These are phyloP conservation scores for Parastagonospora avenae DNA, from an alignment of 2,329 filamentous ascomycete species.

Conservation along the genomic window DNA sequence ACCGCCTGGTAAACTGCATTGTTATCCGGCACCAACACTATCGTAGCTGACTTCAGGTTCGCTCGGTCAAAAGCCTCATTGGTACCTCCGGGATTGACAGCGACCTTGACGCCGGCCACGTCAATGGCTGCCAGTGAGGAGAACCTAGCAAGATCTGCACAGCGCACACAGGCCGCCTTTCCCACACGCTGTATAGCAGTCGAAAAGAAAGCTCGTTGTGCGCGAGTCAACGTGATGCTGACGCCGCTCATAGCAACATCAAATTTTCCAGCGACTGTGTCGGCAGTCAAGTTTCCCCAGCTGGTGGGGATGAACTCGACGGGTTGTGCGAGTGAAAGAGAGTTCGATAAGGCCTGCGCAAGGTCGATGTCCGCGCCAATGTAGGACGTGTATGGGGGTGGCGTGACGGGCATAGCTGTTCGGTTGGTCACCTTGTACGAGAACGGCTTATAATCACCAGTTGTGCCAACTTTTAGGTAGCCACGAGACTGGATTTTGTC, in stretches of 20 bases:
- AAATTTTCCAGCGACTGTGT: slow-evolving; percentile 10
- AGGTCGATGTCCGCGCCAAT: slow-evolving; percentile 18
- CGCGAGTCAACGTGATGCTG: slow-evolving; percentile 14
- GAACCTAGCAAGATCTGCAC: slow-evolving; percentile 7
- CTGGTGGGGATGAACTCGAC: slow-evolving; percentile 15
- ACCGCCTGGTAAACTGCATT: slow-evolving; percentile 17
- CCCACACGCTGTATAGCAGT: slow-evolving; percentile 11
- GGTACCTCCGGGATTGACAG: slow-evolving; percentile 14
- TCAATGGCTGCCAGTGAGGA: slow-evolving; percentile 16
- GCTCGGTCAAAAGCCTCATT: slow-evolving; percentile 19
- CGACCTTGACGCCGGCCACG: slow-evolving; percentile 12
- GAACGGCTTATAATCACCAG: slow-evolving; percentile 20
- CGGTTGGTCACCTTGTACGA: slow-evolving; percentile 16
- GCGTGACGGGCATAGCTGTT: slow-evolving; percentile 10
- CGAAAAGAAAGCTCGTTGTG: slow-evolving; percentile 12
- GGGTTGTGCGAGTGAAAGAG: slow-evolving; percentile 8
- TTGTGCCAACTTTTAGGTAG: slow-evolving; percentile 22
- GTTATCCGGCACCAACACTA: slow-evolving; percentile 14
- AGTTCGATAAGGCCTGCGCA: slow-evolving; percentile 13
- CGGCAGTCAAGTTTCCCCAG: slow-evolving; percentile 12
- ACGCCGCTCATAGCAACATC: slow-evolving; percentile 20
- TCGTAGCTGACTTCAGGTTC: slow-evolving; percentile 10
- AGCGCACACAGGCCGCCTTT: slow-evolving; percentile 17
- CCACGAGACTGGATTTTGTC: slow-evolving; percentile 14
- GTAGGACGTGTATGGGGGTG: slow-evolving; percentile 14